phyloP scores from a whole-genome alignment of 805 yeast species.

The Danielia reshetovae region DNA sequence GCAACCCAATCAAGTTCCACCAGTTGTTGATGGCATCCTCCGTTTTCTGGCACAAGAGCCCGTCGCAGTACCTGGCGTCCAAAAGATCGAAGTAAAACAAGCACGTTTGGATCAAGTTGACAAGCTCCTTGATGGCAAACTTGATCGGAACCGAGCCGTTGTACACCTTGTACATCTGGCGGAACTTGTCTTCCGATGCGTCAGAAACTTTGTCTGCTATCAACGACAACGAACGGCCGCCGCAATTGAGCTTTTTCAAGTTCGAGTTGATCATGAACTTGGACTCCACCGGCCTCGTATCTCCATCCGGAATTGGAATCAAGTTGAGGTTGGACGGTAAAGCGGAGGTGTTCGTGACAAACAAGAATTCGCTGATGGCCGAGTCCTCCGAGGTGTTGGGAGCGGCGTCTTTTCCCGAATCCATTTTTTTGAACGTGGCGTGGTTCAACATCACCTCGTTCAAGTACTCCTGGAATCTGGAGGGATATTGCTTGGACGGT shows the following conservation, averaged over 20 bases:
- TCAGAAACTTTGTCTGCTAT: conserved; percentile 64
- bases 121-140: conserved; percentile 71
- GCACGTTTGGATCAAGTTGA: conserved; percentile 69
- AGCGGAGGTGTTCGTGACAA: conserved; percentile 78
- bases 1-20: conserved; percentile 76
- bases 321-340: conserved; percentile 72
- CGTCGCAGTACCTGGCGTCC: conserved; percentile 72
- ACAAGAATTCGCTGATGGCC: conserved; percentile 38
- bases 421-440: conserved; percentile 60
- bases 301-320: conserved; percentile 65
- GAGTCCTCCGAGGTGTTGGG: not conserved
- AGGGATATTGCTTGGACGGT: conserved; percentile 46
- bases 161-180: conserved; percentile 64
- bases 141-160: conserved; percentile 46
- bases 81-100: conserved; percentile 74
- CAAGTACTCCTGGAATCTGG: conserved; percentile 54
- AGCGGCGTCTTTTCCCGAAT: conserved; percentile 7
- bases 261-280: conserved; percentile 71
- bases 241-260: conserved; percentile 72
- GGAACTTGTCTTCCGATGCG: conserved; percentile 77
- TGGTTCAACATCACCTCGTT: conserved; percentile 62
- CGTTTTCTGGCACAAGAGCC: conserved; percentile 76
- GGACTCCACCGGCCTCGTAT: conserved; percentile 46
- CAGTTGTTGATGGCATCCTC: conserved; percentile 66
- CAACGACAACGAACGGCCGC: conserved; percentile 77